A percentile compares a stretch with the other conserved stretches of the same genome.
Conservation (phyloP, 306 rosid species). For the Rubus idaeus region DNA sequence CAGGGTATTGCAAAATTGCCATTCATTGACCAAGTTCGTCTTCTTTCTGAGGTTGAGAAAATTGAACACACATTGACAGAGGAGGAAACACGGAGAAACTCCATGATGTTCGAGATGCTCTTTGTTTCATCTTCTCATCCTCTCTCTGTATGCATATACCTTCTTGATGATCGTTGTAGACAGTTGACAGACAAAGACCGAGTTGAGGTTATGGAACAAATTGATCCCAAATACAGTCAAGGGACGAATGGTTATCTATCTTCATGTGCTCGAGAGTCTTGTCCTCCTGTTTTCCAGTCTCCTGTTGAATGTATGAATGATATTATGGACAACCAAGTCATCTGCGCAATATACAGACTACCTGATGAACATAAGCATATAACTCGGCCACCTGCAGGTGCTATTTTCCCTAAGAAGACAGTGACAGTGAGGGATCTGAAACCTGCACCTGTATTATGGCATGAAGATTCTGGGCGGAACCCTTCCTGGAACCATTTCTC, state of each 20-base stretch:
- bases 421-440: conserved; percentile 64
- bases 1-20: conserved; percentile 98
- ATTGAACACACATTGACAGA: conserved; percentile 66
- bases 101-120: conserved; percentile 77
- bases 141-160: conserved; percentile 87
- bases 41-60: conserved; percentile 77
- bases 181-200: conserved; percentile 62
- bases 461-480: conserved; percentile 73
- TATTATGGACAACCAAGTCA: conserved; percentile 88
- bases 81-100: conserved; percentile 71
- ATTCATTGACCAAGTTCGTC: conserved; percentile 89
- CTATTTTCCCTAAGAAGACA: conserved; percentile 60
- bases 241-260: conserved; percentile 96
- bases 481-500: conserved; percentile 54
- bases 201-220: conserved; percentile 59
- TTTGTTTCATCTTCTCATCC: conserved; percentile 91
- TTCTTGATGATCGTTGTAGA: conserved; percentile 74
- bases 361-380: conserved; percentile 75
- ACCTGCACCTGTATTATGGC: conserved; percentile 84
- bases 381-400: conserved; percentile 71
- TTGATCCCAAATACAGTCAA: conserved; percentile 71
- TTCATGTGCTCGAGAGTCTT: conserved; percentile 85
- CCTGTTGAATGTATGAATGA: conserved; percentile 84
- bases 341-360: conserved; percentile 83
- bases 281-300: conserved; percentile 92